Base-by-base conservation (phyloP, 2,329 filamentous ascomycete species). In the Neofusicoccum kwambonambiense region DNA sequence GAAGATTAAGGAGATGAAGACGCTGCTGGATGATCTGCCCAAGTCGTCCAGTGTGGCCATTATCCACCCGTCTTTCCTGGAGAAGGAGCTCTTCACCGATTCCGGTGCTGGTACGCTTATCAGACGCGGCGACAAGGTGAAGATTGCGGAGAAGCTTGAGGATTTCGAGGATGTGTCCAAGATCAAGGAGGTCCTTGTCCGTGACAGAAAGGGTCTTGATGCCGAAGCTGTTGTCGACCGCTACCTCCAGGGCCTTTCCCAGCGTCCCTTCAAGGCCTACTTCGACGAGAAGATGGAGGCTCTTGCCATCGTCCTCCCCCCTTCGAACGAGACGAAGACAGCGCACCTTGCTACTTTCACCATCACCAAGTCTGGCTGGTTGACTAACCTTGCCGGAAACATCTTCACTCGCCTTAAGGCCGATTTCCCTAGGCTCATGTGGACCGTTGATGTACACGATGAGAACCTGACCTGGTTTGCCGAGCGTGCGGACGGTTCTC, bases 391-490 rank as follows among this genome's bases (percentile, higher is more conserved):
- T 39, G 91, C 93, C 35, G 95, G 98, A 77, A 97, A 98, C 74
- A 91, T 98, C 65, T 97, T 98, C 77, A 87, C 90, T 68, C 90
- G 91, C 68, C 91, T 98, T 77, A 96, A 94, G 84, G 96, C 96
- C 79, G 94, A 97, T 74, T 90, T 93, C 77, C 89, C 93, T 64
- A 92, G 90, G 80, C 84, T 98, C 69, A 90, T 92, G 68, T 99
- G 93, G 94, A 96, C 93, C n/a, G 94, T 97, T 67, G 94, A 91
- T 81, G 90, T 93, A 74, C 90, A 96, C 70, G 93, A 98, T 72
- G 94, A 98, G 84, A 97, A 98, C 77, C 83, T 98, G 72, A 93
- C 92, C 11, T 98, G 94, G 95, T 97, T 98, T 83, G 96, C 96
- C 70, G 93, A 97, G 79, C 97, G 97, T 84, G 90, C 94, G 9